A percentile compares a stretch with the other conserved stretches of the same genome.
phyloP scores from a whole-genome alignment of 1,284 basidiomycete species.

The Cutaneotrichosporon dermatis region DNA sequence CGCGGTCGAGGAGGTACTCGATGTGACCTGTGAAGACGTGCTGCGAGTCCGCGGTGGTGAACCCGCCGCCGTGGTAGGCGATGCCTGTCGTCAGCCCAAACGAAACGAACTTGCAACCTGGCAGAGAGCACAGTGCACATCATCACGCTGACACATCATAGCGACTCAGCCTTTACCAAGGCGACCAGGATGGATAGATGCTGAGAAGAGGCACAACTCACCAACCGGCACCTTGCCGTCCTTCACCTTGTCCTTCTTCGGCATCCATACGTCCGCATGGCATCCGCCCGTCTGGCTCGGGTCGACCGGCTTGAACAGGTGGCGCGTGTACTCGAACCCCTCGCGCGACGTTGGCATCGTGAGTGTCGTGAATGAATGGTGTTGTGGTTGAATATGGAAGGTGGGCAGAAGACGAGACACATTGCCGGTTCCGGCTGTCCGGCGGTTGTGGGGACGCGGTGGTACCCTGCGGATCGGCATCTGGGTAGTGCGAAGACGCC shows the following conservation, averaged over 20 bases:
- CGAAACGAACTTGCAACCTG: no score
- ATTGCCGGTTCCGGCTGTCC: no score
- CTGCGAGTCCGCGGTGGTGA: background rate
- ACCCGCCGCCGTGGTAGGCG: constrained; percentile 5
- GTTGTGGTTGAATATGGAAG: background rate
- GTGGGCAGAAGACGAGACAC: background rate
- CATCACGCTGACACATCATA: no score
- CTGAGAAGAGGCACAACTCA: background rate
- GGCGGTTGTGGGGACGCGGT: no score
- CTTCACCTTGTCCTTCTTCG: background rate
- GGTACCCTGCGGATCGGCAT: no score
- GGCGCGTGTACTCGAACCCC: constrained; percentile 1
- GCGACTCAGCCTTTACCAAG: no score
- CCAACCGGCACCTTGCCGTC: background rate
- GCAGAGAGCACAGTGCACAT: background rate
- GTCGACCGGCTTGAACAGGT: constrained; percentile 5
- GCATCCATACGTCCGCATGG: constrained; percentile 6
- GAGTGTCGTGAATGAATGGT: background rate
- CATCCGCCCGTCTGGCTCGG: background rate
- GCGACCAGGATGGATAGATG: no score
- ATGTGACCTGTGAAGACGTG: background rate
- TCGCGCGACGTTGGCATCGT: constrained; percentile 5
- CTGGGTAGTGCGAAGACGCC: no score
- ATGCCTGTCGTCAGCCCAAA: background rate
- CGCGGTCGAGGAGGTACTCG: background rate